Base-by-base conservation (phyloP, 192 early-diverging fungal species). In the Umbelopsis sp. region DNA sequence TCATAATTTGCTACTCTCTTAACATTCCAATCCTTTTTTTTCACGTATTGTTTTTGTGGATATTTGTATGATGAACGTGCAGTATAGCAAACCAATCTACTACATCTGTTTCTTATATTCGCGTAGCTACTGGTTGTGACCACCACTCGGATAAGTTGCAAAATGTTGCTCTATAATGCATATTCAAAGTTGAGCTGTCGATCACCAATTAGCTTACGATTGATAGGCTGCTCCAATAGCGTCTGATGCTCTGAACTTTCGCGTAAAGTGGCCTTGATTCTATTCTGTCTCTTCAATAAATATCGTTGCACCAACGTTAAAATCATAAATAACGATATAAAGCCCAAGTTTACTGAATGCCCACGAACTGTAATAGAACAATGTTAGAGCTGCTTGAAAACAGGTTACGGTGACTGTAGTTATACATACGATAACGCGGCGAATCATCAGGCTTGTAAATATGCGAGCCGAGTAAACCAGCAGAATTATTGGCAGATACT, bases 401-500 rank as follows among this genome's bases (percentile, higher is more conserved):
- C 55, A 35, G 5, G 0, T 16, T 35, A 4, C 0, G 30, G 11
- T 53, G 2, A 46, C 15, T 6, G n/a, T 11, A 50, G 10, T 49
- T 46, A 66, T 15, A 49, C 49, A 50, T 76, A 72, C 74, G 21
- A 23, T 76, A 76, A 47, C 70, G 66, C 12, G 74, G 74, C 22
- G 74, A 65, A 67, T 76, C 74, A 30, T 66, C 67, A 3, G 47
- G 47, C 30, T 70, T 65, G 51, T 76, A 76, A 30, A 76, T 71
- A 53, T 76, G 71, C 5, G 75, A 76, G n/a, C 75, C 75, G 13
- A 76, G 41, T 5, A 76, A 45, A 4, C 71, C 71, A 4, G 75
- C 75, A 0, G 75, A 67, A 68, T 76, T 76, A 53, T 76, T 76
- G 2, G 75, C 75, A 46, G 46, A 64, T 5, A 76, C 75, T 0